These are phyloP conservation scores for Cystobasidiaceae sp. DNA, from an alignment of 1,284 basidiomycete genomes.

Conservation along the genomic window DNA sequence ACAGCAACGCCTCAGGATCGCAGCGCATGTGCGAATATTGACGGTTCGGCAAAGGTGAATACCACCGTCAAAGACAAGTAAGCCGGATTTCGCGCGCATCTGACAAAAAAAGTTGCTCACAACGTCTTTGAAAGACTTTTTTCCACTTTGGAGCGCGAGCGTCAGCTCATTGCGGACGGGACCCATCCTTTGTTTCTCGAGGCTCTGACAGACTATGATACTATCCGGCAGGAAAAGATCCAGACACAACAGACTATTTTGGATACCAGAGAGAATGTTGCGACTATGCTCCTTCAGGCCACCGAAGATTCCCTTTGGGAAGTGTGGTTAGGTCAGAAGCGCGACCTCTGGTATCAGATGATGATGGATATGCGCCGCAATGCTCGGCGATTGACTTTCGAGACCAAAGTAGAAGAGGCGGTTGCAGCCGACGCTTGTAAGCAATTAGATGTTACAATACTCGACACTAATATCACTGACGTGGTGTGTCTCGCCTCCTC, in stretches of 20 bases:
- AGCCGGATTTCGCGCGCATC: too few species aligned
- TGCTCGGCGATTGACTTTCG: not conserved
- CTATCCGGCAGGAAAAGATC: not conserved
- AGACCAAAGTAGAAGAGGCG: not conserved
- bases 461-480: too few species aligned
- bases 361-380: not conserved
- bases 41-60: too few species aligned
- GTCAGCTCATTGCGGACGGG: not conserved
- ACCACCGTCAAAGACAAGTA: too few species aligned
- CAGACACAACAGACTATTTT: not conserved
- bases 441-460: too few species aligned
- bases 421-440: not conserved
- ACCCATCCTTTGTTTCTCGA: slow-evolving; percentile 7
- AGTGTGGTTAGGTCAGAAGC: not conserved
- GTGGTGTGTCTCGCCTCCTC: too few species aligned
- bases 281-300: not conserved
- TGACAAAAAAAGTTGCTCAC: not conserved
- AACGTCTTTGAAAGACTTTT: not conserved
- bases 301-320: slow-evolving; percentile 2
- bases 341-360: slow-evolving; percentile 1
- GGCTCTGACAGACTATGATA: slow-evolving; percentile 1
- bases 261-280: not conserved
- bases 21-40: too few species aligned
- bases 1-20: too few species aligned
- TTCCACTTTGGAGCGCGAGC: not conserved